Evolutionary conservation across 495 filamentous ascomycete genomes (phyloP).

Genomic region (Evernia prunastri): DNA sequence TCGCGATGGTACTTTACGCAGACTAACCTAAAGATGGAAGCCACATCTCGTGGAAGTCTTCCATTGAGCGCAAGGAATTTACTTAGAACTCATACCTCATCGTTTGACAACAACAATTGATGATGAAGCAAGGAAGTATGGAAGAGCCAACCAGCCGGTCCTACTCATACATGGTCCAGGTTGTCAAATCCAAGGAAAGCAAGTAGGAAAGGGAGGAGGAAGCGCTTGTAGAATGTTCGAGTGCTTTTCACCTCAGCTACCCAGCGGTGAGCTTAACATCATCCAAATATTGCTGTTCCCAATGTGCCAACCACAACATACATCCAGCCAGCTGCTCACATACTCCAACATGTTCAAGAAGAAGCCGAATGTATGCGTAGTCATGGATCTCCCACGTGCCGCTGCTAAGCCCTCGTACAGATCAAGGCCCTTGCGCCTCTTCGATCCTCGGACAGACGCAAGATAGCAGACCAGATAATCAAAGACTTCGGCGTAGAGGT

Average conservation of each 20-base stretch:
- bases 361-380: slow-evolving; percentile 57
- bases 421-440: slow-evolving; percentile 65
- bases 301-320: not conserved
- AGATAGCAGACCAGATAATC: slow-evolving; percentile 66
- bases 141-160: too few species aligned
- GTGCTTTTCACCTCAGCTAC: not conserved
- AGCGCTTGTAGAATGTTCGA: too few species aligned
- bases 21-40: too few species aligned
- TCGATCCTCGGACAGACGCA: slow-evolving; percentile 64
- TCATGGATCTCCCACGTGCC: slow-evolving; percentile 23
- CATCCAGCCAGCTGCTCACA: not conserved
- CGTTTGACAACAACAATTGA: too few species aligned
- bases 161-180: too few species aligned
- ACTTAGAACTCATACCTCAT: too few species aligned
- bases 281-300: not conserved
- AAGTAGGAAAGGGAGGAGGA: not conserved
- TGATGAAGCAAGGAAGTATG: too few species aligned
- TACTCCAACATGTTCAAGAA: slow-evolving; percentile 65
- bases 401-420: slow-evolving; percentile 32
- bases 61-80: too few species aligned
- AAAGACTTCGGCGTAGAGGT: slow-evolving; percentile 50
- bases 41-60: too few species aligned
- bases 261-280: not conserved
- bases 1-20: too few species aligned
- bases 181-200: not conserved